A percentile compares a stretch with the other conserved stretches of the same genome.
These are phyloP conservation scores for Myotisia sp. DNA, from an alignment of 2,329 filamentous ascomycete genomes.

Conservation along the genomic window DNA sequence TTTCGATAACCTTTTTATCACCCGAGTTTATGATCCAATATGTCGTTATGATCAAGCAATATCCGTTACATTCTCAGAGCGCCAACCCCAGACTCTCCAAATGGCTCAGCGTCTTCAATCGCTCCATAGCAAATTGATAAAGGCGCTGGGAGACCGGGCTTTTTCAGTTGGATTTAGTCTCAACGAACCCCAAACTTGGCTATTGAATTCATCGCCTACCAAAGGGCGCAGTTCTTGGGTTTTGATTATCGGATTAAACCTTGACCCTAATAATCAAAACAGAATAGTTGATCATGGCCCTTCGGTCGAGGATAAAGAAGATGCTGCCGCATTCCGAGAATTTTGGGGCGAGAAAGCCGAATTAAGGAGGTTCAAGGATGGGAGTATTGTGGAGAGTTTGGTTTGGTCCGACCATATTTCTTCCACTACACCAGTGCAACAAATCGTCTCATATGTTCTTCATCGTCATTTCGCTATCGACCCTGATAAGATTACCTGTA, in stretches of 20 bases:
- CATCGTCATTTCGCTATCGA: slow-evolving; percentile 50
- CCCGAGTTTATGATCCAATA: slow-evolving; percentile 38
- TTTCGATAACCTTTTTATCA: slow-evolving; percentile 74
- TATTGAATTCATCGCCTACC: slow-evolving; percentile 29
- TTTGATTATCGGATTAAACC: slow-evolving; percentile 52
- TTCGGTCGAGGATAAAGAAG: slow-evolving; percentile 68
- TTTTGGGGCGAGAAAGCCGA: slow-evolving; percentile 96
- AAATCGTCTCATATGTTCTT: slow-evolving; percentile 62
- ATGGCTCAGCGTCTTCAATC: slow-evolving; percentile 15
- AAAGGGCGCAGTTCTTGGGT: slow-evolving; percentile 15
- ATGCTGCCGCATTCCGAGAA: slow-evolving; percentile 63
- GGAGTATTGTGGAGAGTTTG: slow-evolving; percentile 81
- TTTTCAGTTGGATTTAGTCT: slow-evolving; percentile 49
- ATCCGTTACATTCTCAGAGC: slow-evolving; percentile 19
- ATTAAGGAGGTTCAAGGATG: slow-evolving; percentile 85
- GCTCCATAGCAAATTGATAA: slow-evolving; percentile 52
- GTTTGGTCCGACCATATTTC: slow-evolving; percentile 60
- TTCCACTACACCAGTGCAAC: slow-evolving; percentile 53
- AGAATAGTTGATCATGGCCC: slow-evolving; percentile 81
- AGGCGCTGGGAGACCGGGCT: slow-evolving; percentile 61
- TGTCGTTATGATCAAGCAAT: slow-evolving; percentile 43
- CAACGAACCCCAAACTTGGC: slow-evolving; percentile 32
- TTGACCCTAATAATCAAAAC: slow-evolving; percentile 56
- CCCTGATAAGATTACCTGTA: slow-evolving; percentile 38
- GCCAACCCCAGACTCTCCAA: slow-evolving; percentile 19